Evolutionary conservation across 2,329 filamentous ascomycete species (phyloP), one percentile per base, ranked within the genome.

Genomic region (Fusarium sp.): DNA sequence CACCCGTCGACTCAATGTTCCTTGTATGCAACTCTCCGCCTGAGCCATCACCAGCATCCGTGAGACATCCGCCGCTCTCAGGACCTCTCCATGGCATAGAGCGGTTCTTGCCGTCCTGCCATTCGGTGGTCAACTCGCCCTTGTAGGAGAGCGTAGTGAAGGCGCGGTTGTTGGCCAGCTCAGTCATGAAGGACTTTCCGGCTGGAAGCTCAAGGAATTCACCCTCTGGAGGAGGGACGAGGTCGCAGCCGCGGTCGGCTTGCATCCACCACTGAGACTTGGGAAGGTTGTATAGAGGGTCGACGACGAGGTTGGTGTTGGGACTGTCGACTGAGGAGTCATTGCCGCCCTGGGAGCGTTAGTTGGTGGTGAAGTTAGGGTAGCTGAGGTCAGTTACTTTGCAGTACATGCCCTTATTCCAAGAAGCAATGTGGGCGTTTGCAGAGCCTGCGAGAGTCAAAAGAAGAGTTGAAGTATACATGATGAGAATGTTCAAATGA

Each of bases 261-360:
- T 83, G 81, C 74, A 82, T 81, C 80, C 81, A 83, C 80, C 80
- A 83, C n/a, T 81, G 61, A 22, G 72, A 70, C 52, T 78, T 75
- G 13, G 73, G 60, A n/a, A 82, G 76, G 26, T 80, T 61, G 64
- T 76, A 82, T 24, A 83, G 74, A 5, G 81, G 81, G 45, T 75
- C 73, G n/a, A 83, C 79, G 19, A 73, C 77, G 1, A 75, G 70
- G 61, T 81, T 81, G 31, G 71, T 81, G 70, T 83, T 82, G 38
- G 59, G 64, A 46, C 79, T 67, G 38, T 81, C 76, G 15, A 71
- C 53, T 5, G 61, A 61, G 15, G 72, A 57, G 46, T 76, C 65
- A 48, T 72, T 72, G 34, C 74, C 74, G 24, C 72, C 71, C 72
- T 74, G 15, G 6, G 7, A 3, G 9, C 19, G 12, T 64, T 31